phyloP scores from a whole-genome alignment of 352 stramenopile species.

The Phytopythium delawarense region DNA sequence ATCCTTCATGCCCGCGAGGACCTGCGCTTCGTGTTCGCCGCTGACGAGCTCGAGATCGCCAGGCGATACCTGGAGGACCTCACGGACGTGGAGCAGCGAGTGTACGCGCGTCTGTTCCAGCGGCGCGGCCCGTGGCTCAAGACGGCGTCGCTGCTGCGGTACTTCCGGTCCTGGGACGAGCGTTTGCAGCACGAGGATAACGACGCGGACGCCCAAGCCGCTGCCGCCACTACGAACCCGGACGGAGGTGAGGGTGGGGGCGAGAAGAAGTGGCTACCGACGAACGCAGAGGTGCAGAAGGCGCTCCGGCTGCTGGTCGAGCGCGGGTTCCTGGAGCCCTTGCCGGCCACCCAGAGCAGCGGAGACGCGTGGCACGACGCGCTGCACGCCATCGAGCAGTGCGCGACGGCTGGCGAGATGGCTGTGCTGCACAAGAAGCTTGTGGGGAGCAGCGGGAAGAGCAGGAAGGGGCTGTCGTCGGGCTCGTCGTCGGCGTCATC shows the following conservation, averaged over 20 bases:
- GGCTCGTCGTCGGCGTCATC: slow-evolving; percentile 5
- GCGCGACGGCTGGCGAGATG: slow-evolving; percentile 42
- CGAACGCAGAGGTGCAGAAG: slow-evolving; percentile 32
- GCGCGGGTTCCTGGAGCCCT: slow-evolving; percentile 28
- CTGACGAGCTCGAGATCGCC: slow-evolving; percentile 34
- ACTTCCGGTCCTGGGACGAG: slow-evolving; percentile 28
- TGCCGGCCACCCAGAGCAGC: slow-evolving; percentile 10
- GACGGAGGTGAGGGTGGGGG: background rate
- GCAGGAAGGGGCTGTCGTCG: background rate
- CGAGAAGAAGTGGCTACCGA: slow-evolving; percentile 8
- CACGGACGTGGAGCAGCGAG: slow-evolving; percentile 42
- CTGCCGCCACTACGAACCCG: background rate
- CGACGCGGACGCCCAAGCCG: background rate
- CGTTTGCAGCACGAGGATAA: background rate
- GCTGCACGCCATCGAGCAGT: slow-evolving; percentile 54
- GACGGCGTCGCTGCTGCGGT: slow-evolving; percentile 51
- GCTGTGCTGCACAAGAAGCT: slow-evolving; percentile 50
- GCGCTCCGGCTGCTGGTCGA: slow-evolving; percentile 39
- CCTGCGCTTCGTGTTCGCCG: slow-evolving; percentile 42
- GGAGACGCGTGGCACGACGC: slow-evolving; percentile 9
- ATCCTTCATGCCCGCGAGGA: slow-evolving; percentile 42
- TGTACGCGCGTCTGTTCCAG: slow-evolving; percentile 77
- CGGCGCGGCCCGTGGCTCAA: slow-evolving; percentile 77
- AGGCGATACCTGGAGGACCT: slow-evolving; percentile 44
- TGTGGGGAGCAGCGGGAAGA: slow-evolving; percentile 36